Base-by-base conservation (phyloP, 139 green algal species). In the Volvox africanus region DNA sequence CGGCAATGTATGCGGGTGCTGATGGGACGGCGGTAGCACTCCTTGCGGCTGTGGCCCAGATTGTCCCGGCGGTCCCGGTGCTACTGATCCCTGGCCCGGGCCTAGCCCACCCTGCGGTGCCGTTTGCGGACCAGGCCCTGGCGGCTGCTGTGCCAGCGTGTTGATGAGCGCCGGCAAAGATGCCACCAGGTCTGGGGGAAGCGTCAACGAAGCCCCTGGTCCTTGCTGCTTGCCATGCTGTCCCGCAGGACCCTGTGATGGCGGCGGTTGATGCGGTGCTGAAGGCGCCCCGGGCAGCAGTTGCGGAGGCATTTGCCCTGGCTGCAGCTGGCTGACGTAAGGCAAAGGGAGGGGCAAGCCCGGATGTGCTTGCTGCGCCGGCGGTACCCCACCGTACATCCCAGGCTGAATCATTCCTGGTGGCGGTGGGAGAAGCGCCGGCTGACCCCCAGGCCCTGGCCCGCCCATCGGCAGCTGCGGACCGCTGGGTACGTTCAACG, bases 131-230 rank as follows among this genome's bases (percentile, higher is more conserved):
- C 71, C 76, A 33, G 76, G 78, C 36, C 36, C 36, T 32, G 78
- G 78, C 37, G 35, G 67, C 37, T 44, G 68, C 37, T 84, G 73
- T 6, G 73, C 69, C 32, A 90, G 55, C 0, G 55, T 55, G 86
- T 37, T 85, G 75, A 85, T 84, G 26, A 90, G 73, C 1, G 14
- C 73, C 0, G 73, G 86, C 55, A 90, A 50, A 0, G 73, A 85
- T 2, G 86, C 86, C 0, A 90, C 32, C 2, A 90, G 30, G 73
- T 90, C 86, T 3, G 75, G 55, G 0, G 86, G 55, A 19, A 90
- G 86, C 32, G 55, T 30, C 50, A 76, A 5, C 22, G 67, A 3
- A 11, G 18, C 28, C 28, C 9, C 21, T 71, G 80, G 50, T 11
- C 50, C 80, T 21, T 22, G 78, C 78, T 32, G 78, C 21, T 18